A percentile compares a stretch with the other conserved stretches of the same genome.
Conservation (phyloP, 179 eudicot species). For the Camellia oleifera region DNA sequence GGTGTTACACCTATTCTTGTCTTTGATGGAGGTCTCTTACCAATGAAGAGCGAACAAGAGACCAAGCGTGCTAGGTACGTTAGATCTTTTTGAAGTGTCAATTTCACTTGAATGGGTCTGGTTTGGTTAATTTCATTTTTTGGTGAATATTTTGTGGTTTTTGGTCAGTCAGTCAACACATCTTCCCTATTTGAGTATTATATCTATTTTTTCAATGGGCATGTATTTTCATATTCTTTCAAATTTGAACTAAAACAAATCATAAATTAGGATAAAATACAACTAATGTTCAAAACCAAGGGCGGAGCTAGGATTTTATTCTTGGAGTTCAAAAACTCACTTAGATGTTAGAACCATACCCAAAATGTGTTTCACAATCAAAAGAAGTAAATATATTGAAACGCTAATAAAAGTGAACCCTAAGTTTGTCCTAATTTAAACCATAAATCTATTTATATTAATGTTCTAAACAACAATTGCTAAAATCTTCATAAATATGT, state of each 20-base stretch:
- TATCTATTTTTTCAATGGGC: neutral
- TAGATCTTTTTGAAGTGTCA: neutral
- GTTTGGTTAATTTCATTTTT: neutral
- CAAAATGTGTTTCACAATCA: no score
- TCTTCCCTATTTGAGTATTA: neutral
- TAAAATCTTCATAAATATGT: no score
- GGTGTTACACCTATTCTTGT: constrained; percentile 88
- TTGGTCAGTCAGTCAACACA: neutral
- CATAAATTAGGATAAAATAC: neutral
- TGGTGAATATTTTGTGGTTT: neutral
- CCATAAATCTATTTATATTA: no score
- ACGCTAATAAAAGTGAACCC: no score
- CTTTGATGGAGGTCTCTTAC: constrained; percentile 89
- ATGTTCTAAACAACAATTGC: no score
- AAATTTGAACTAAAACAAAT: neutral
- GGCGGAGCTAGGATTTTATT: no score
- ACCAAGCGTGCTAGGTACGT: constrained; percentile 79
- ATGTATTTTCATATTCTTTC: neutral
- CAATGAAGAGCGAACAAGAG: constrained; percentile 95
- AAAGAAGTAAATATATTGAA: no score
- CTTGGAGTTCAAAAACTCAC: no score
- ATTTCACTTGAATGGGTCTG: neutral
- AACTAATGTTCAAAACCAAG: neutral
- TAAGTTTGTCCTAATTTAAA: no score
- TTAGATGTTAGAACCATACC: no score